A percentile compares a stretch with the other conserved stretches of the same genome.
Evolutionary conservation across 306 rosid species (phyloP).

Genomic region (Pueraria montana): DNA sequence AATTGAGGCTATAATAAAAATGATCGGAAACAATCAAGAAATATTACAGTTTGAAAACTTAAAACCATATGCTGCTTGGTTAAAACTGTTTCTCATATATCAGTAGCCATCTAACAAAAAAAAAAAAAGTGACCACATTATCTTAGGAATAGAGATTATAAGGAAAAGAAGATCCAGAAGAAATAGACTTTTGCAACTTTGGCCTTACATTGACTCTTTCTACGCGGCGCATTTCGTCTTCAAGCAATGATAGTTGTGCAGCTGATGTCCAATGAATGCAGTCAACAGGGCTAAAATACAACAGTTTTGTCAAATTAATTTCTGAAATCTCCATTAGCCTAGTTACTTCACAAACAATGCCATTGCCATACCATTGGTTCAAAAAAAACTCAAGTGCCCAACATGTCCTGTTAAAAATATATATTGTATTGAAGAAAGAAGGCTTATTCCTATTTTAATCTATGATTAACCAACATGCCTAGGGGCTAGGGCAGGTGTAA

Average conservation of each 20-base stretch:
- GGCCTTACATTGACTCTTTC: conserved; percentile 95
- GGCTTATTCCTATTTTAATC: conserved; percentile 13
- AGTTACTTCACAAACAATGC: conserved; percentile 25
- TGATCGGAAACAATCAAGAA: conserved; percentile 13
- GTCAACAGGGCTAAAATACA: conserved; percentile 88
- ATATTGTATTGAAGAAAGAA: background rate
- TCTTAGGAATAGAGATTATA: conserved; percentile 29
- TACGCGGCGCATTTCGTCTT: conserved; percentile 95
- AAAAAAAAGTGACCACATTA: conserved; percentile 34
- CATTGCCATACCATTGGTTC: background rate
- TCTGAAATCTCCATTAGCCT: conserved; percentile 7
- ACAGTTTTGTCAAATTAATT: conserved; percentile 30
- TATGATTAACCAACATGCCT: conserved; percentile 5
- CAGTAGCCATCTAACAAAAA: conserved; percentile 36
- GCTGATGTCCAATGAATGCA: conserved; percentile 99
- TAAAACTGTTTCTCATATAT: conserved; percentile 26
- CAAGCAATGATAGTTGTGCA: conserved; percentile 90
- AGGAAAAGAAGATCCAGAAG: background rate
- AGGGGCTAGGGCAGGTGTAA: background rate
- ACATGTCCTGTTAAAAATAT: background rate
- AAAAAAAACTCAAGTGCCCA: conserved; percentile 21
- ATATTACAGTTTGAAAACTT: background rate
- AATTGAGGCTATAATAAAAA: background rate
- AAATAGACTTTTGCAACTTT: conserved; percentile 18
- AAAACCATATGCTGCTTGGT: background rate